A percentile compares a stretch with the other conserved stretches of the same genome.
phyloP scores from a whole-genome alignment of 495 filamentous ascomycete species.

The Aspergillus carlsbadensis region DNA sequence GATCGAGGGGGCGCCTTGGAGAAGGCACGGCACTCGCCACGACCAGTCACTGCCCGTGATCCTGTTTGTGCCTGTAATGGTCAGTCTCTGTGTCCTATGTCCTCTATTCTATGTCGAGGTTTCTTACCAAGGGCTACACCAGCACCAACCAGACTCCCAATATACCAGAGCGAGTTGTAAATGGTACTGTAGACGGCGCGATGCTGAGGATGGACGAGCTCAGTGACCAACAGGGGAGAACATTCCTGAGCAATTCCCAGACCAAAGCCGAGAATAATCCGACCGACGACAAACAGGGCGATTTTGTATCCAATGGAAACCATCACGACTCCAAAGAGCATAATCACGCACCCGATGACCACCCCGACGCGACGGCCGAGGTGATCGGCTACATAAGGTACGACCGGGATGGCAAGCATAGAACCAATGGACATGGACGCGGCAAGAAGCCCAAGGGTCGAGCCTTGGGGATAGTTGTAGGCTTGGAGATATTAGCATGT shows the following conservation, averaged over 20 bases:
- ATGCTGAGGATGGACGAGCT: conserved; percentile 8
- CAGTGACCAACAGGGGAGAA: conserved; percentile 3
- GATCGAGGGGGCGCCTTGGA: not conserved
- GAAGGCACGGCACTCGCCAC: conserved; percentile 7
- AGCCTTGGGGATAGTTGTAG: not conserved
- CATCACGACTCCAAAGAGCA: conserved; percentile 5
- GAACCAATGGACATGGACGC: conserved; percentile 5
- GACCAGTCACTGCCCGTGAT: conserved; percentile 1
- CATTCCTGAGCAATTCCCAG: conserved; percentile 11
- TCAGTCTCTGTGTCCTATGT: not conserved
- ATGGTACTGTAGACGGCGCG: conserved; percentile 8
- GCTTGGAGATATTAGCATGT: not conserved
- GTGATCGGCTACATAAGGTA: conserved; percentile 2
- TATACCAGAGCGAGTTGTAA: conserved; percentile 12
- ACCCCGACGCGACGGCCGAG: conserved; percentile 5
- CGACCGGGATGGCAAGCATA: conserved; percentile 8
- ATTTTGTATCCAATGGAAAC: conserved; percentile 4
- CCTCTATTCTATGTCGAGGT: too few species aligned
- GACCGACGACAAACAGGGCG: conserved; percentile 7
- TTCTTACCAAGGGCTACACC: conserved; percentile 3
- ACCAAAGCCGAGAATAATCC: conserved; percentile 7
- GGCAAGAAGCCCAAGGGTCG: conserved; percentile 3
- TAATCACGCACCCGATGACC: conserved; percentile 3
- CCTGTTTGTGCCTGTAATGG: not conserved
- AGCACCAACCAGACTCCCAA: conserved; percentile 6